A percentile compares a stretch with the other conserved stretches of the same genome.
These are phyloP conservation scores for Staphylotrichum longicolle DNA, from an alignment of 495 filamentous ascomycete species.

Conservation along the genomic window DNA sequence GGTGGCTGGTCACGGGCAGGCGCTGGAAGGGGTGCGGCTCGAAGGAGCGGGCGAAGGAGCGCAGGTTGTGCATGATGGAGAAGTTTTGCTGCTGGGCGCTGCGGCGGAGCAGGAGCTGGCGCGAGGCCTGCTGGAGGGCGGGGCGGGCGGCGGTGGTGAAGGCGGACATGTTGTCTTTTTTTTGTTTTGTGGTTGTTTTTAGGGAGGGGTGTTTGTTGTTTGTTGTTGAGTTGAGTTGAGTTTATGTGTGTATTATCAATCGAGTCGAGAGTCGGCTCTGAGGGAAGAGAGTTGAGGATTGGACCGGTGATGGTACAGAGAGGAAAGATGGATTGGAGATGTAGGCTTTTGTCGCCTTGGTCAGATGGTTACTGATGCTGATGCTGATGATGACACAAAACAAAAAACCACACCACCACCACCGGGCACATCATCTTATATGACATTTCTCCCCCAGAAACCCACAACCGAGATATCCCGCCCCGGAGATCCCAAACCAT, in stretches of 20 bases:
- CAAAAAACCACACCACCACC: constrained; percentile 5
- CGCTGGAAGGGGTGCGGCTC: constrained; percentile 40
- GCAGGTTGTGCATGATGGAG: constrained; percentile 32
- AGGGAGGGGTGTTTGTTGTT: background rate
- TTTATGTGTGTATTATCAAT: background rate
- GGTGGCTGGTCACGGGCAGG: constrained; percentile 25
- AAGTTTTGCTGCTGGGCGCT: constrained; percentile 24
- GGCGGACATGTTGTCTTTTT: background rate
- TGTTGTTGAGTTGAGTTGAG: constrained; percentile 2
- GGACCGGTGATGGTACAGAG: background rate
- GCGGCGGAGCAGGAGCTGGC: constrained; percentile 5
- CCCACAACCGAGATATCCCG: constrained; percentile 6
- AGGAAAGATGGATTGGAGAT: constrained; percentile 4
- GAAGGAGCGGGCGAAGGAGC: constrained; percentile 30
- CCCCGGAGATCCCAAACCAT: background rate
- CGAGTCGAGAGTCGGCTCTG: too few relatives aligned
- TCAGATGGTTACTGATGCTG: constrained; percentile 1
- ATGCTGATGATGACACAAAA: constrained; percentile 19
- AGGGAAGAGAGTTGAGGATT: background rate
- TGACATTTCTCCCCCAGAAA: too few relatives aligned
- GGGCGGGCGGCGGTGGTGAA: background rate
- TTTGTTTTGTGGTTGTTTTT: background rate
- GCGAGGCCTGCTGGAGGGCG: background rate
- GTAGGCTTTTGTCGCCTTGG: too few relatives aligned
- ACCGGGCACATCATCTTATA: constrained; percentile 19